Conservation (phyloP, 2,329 filamentous ascomycete species). For the Aspergillus felis region DNA sequence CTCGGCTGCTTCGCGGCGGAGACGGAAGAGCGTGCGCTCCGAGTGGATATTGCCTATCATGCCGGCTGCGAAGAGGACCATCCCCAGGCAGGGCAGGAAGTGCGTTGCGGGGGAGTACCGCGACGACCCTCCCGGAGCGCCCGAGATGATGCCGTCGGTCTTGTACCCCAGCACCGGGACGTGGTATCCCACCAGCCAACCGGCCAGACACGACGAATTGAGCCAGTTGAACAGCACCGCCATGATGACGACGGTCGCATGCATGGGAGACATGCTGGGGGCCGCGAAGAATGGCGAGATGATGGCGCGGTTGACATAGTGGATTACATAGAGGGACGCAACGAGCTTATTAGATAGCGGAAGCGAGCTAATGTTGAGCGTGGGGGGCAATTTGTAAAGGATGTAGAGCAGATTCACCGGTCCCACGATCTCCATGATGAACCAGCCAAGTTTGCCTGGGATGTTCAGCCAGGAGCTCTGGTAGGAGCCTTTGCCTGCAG, state of each 20-base stretch:
- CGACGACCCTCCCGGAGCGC: neutral
- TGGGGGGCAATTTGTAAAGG: conserved; percentile 63
- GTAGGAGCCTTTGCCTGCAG: conserved; percentile 86
- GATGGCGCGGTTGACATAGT: conserved; percentile 88
- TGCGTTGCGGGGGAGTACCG: conserved; percentile 12
- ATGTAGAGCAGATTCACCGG: conserved; percentile 75
- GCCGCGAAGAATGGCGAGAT: conserved; percentile 73
- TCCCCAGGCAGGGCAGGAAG: conserved; percentile 55
- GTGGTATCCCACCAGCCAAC: conserved; percentile 79
- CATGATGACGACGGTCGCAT: conserved; percentile 60
- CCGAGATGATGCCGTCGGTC: conserved; percentile 10
- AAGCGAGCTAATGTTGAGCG: conserved; percentile 30
- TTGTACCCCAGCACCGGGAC: conserved; percentile 30
- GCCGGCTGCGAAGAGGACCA: conserved; percentile 71
- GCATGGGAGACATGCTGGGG: conserved; percentile 89
- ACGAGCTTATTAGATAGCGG: conserved; percentile 35
- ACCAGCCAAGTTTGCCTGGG: conserved; percentile 84
- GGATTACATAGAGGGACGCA: conserved; percentile 58
- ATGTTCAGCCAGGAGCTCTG: conserved; percentile 67
- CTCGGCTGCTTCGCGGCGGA: conserved; percentile 65
- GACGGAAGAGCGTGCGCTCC: conserved; percentile 84
- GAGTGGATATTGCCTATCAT: conserved; percentile 80
- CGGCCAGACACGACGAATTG: conserved; percentile 74
- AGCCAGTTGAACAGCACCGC: conserved; percentile 72
- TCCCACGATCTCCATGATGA: conserved; percentile 79